Base-by-base conservation (phyloP, 73 alveolate genomes). In the Paramecium octaurelia region DNA sequence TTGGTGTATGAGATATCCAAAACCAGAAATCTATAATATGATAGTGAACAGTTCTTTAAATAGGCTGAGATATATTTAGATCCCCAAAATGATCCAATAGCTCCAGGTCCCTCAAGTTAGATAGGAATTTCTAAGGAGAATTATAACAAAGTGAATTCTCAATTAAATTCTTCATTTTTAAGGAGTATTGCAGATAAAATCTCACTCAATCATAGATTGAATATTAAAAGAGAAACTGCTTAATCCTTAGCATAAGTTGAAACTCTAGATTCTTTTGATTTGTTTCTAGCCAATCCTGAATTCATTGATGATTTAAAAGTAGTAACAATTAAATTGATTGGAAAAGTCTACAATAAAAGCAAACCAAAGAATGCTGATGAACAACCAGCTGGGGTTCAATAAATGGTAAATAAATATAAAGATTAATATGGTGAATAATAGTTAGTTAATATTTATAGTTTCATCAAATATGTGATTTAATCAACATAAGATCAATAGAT, bases 31-130 rank as follows among this genome's bases (percentile, higher is more conserved):
- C 73, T 80, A 3, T 18, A 80, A 46, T 80, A 80, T 80, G 91
- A 80, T 46, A 80, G 91, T 46, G 91, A 80, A 48, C 23, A 80
- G 48, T 80, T 80, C 73, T 80, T 80, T 42, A 80, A 80, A 20
- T 59, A 80, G 57, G 91, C 57, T 23, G 91, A 80, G 16, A 80
- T 38, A 36, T 80, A 80, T 80, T 34, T 14, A 7, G 91, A 80
- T 24, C 91, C 91, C 0, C 24, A 44, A 21, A 27, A 21, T 42
- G 91, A 80, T 23, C 91, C 91, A 40, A 21, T 80, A 3, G 46
- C 76, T 43, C 91, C 57, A 43, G 91, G 91, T 11, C 91, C 91
- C 2, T 80, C 91, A 18, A 24, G 64, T 44, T 46, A 80, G 57
- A 43, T 80, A 12, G 91, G 91, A 8, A 44, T 80, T 21, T 20